Percentiles rank a stretch among this genome's conserved stretches.
Evolutionary conservation across 768 basidiomycete genomes (phyloP).

Genomic region (Tephrocybe sp.): DNA sequence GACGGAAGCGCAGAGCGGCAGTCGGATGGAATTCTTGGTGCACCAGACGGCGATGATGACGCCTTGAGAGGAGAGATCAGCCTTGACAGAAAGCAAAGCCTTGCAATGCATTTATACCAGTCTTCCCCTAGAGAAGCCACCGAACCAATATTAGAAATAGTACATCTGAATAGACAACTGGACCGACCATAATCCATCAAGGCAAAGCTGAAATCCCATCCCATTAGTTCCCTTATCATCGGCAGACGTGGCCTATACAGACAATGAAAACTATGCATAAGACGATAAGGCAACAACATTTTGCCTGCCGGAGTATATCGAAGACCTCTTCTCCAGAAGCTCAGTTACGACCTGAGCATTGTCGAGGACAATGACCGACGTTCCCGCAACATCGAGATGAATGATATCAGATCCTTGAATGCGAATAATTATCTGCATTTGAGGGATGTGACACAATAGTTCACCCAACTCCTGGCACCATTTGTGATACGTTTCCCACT

Average conservation of each 20-base stretch:
- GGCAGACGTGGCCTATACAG: slow-evolving; percentile 7
- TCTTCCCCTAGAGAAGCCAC: not conserved
- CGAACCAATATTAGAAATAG: not conserved
- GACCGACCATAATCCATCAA: slow-evolving; percentile 8
- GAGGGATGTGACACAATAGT: not conserved
- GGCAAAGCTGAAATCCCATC: slow-evolving; percentile 10
- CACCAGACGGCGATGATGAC: slow-evolving; percentile 28
- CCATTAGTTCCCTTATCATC: slow-evolving; percentile 15
- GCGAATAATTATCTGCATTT: not conserved
- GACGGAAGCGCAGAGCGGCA: too few species aligned
- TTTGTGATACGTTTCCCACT: slow-evolving; percentile 36
- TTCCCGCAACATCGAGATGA: slow-evolving; percentile 21
- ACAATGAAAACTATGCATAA: not conserved
- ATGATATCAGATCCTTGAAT: slow-evolving; percentile 23
- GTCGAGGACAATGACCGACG: slow-evolving; percentile 24
- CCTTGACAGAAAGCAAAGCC: not conserved
- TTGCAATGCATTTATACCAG: not conserved
- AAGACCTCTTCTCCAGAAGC: slow-evolving; percentile 24
- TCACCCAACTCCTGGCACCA: slow-evolving; percentile 40
- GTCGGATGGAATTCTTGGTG: too few species aligned
- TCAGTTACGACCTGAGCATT: slow-evolving; percentile 22
- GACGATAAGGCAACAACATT: not conserved
- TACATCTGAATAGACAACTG: not conserved
- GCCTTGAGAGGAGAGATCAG: slow-evolving; percentile 27
- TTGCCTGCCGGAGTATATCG: slow-evolving; percentile 17